A percentile compares a stretch with the other conserved stretches of the same genome.
These are phyloP conservation scores for Ceratobasidium sp. DNA, from an alignment of 1,284 basidiomycete species.

Conservation along the genomic window DNA sequence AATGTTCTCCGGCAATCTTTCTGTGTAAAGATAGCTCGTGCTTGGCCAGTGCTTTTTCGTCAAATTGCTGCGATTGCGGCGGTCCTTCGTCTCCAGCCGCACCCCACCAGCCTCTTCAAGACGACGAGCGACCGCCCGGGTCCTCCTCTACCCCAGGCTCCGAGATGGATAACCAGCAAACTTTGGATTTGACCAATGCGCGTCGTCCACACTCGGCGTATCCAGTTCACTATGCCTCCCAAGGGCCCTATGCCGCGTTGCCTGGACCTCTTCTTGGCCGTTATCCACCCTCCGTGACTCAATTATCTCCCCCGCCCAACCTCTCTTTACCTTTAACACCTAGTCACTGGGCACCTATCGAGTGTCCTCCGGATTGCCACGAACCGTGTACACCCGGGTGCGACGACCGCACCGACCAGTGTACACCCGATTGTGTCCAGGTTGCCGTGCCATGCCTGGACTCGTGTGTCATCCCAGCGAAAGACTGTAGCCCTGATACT, in stretches of 20 bases:
- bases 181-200: neutral
- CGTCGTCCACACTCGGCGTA: conserved; percentile 3
- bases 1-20: conserved; percentile 13
- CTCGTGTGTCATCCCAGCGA: conserved; percentile 8
- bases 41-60: neutral
- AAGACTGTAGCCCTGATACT: conserved; percentile 30
- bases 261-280: neutral
- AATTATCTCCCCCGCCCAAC: conserved; percentile 3
- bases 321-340: conserved; percentile 20
- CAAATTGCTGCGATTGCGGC: conserved; percentile 2
- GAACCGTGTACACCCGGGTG: conserved; percentile 32
- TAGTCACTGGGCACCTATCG: conserved; percentile 15
- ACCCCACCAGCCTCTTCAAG: neutral
- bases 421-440: conserved; percentile 37
- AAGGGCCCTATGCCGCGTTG: conserved; percentile 19
- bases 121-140: conserved; percentile 3
- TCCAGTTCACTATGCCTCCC: conserved; percentile 1
- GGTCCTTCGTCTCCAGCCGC: no score
- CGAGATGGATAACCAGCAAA: neutral
- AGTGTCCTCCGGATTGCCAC: conserved; percentile 17
- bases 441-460: conserved; percentile 38
- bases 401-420: conserved; percentile 39
- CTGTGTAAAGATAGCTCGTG: conserved; percentile 26
- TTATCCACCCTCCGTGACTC: conserved; percentile 11
- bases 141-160: neutral